These are phyloP conservation scores for Curvularia verruculosa DNA, from an alignment of 2,329 filamentous ascomycete species.

Conservation along the genomic window DNA sequence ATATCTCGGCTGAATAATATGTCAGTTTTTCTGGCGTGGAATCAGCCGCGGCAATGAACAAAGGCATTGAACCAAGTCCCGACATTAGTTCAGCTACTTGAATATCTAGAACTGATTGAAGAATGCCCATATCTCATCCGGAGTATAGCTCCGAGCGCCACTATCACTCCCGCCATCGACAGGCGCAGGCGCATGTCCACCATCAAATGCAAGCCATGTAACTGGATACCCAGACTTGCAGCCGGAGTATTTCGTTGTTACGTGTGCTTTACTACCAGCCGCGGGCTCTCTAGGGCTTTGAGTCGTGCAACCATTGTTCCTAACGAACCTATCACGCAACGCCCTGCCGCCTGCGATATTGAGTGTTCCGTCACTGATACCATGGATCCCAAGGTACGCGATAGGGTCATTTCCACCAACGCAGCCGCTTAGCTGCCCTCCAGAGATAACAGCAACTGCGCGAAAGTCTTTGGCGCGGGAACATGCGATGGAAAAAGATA, in stretches of 20 bases:
- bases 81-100: background rate
- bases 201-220: constrained; percentile 35
- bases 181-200: constrained; percentile 25
- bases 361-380: constrained; percentile 46
- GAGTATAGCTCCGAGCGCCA: constrained; percentile 18
- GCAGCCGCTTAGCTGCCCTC: constrained; percentile 24
- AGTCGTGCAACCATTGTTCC: constrained; percentile 46
- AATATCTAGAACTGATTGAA: constrained; percentile 17
- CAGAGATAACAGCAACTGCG: constrained; percentile 46
- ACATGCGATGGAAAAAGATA: constrained; percentile 53
- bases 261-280: constrained; percentile 12
- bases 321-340: constrained; percentile 49
- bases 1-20: background rate
- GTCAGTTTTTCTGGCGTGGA: background rate
- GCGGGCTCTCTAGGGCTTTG: constrained; percentile 23
- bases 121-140: constrained; percentile 22
- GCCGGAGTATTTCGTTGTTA: constrained; percentile 25
- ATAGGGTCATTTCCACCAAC: constrained; percentile 32
- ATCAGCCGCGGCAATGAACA: background rate
- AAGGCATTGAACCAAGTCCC: background rate
- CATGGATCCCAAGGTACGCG: constrained; percentile 50
- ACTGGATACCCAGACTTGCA: constrained; percentile 43
- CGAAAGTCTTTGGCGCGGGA: constrained; percentile 49
- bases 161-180: constrained; percentile 21
- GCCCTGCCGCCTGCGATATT: constrained; percentile 39